phyloP scores from a whole-genome alignment of 2,329 filamentous ascomycete species.

The Neofusicoccum kwambonambiense region DNA sequence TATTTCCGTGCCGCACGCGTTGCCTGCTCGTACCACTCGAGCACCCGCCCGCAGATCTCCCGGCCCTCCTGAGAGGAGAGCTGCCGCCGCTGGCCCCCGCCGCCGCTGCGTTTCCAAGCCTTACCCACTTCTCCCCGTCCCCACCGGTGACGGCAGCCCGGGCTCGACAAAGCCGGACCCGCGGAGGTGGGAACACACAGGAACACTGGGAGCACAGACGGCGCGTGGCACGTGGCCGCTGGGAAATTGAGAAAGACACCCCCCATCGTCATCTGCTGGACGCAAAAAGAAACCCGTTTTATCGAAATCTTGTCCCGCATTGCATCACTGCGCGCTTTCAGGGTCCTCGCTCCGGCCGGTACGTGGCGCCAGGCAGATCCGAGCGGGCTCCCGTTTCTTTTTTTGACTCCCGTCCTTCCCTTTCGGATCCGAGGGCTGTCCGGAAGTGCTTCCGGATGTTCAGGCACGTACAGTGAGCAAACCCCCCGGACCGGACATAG shows the following conservation, averaged over 20 bases:
- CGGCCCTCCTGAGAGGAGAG: neutral
- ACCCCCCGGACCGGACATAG: neutral
- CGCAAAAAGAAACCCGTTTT: neutral
- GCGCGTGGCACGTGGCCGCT: neutral
- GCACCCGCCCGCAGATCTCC: neutral
- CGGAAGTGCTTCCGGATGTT: neutral
- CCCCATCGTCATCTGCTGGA: neutral
- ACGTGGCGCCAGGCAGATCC: neutral
- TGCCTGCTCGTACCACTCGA: conserved; percentile 2
- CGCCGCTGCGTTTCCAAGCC: neutral
- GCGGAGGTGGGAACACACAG: neutral
- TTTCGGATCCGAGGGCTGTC: neutral
- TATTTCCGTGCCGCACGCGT: conserved; percentile 3
- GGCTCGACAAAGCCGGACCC: neutral
- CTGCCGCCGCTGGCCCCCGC: too few relatives aligned
- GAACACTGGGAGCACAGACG: neutral
- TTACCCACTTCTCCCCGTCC: neutral
- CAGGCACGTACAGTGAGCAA: neutral
- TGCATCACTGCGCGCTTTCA: neutral
- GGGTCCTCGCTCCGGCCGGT: neutral
- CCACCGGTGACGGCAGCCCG: neutral
- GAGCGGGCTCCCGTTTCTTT: neutral
- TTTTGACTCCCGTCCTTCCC: neutral
- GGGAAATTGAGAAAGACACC: neutral
- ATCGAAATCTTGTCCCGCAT: neutral